These are phyloP conservation scores for Pseudofabraea citricarpa DNA, from an alignment of 2,329 filamentous ascomycete genomes.

Conservation along the genomic window DNA sequence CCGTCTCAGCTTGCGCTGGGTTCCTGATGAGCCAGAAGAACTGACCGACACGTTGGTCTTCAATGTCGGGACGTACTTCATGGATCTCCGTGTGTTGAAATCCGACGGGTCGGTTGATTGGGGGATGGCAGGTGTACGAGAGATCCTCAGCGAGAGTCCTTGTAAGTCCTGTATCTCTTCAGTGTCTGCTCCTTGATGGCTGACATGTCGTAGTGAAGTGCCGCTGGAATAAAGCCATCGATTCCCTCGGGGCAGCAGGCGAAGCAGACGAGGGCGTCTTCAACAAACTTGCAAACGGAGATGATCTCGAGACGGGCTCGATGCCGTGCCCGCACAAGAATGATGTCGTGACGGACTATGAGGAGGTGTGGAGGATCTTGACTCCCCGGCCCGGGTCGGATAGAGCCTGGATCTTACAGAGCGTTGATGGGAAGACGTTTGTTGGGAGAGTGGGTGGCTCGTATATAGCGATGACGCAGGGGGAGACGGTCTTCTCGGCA, in stretches of 20 bases:
- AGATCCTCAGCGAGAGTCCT: constrained; percentile 30
- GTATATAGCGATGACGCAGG: constrained; percentile 11
- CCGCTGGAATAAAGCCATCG: constrained; percentile 33
- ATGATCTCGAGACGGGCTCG: constrained; percentile 32
- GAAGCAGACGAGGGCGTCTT: constrained; percentile 32
- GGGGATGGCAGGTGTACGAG: constrained; percentile 36
- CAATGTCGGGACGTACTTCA: constrained; percentile 36
- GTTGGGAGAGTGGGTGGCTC: constrained; percentile 12
- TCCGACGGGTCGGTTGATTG: constrained; percentile 32
- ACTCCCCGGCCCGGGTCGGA: constrained; percentile 3
- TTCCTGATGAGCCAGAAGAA: constrained; percentile 33
- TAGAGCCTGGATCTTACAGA: constrained; percentile 14
- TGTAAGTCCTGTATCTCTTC: constrained; percentile 22
- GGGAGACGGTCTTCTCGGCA: constrained; percentile 7
- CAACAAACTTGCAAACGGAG: constrained; percentile 32
- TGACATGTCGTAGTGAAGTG: constrained; percentile 23
- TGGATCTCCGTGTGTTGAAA: constrained; percentile 36
- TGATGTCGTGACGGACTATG: constrained; percentile 21
- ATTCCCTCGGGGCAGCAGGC: constrained; percentile 28
- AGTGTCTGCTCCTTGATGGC: background rate
- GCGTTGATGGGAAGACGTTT: constrained; percentile 9
- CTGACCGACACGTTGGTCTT: constrained; percentile 38
- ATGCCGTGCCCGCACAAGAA: constrained; percentile 33
- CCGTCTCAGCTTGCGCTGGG: constrained; percentile 37
- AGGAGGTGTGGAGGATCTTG: constrained; percentile 15